phyloP scores from a whole-genome alignment of 805 yeast species.

The Cyberlindnera nakhonratchasimensis region DNA sequence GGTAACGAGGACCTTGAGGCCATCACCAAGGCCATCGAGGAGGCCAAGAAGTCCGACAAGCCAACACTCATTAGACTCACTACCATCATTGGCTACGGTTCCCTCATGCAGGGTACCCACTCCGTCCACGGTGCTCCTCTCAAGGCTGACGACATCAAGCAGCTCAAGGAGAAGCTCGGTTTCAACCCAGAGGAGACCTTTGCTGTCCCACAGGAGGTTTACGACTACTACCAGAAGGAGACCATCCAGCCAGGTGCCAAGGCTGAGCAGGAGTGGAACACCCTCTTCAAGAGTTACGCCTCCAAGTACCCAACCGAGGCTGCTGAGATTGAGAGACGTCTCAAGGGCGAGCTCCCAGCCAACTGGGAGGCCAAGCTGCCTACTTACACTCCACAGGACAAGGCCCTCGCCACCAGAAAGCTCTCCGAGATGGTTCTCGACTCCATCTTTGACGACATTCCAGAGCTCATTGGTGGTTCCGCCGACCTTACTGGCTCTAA shows the following conservation, averaged over 20 bases:
- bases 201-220: slow-evolving; percentile 78
- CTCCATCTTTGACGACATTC: slow-evolving; percentile 58
- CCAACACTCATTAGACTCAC: slow-evolving; percentile 87
- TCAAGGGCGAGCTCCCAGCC: slow-evolving; percentile 71
- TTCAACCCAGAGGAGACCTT: slow-evolving; percentile 84
- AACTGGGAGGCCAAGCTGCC: slow-evolving; percentile 82
- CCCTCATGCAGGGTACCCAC: slow-evolving; percentile 78
- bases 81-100: slow-evolving; percentile 95
- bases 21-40: slow-evolving; percentile 68
- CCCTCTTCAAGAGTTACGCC: slow-evolving; percentile 55
- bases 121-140: slow-evolving; percentile 96
- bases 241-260: slow-evolving; percentile 60
- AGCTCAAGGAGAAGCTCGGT: slow-evolving; percentile 79
- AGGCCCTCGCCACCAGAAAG: slow-evolving; percentile 91
- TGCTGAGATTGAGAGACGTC: slow-evolving; percentile 77
- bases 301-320: slow-evolving; percentile 73
- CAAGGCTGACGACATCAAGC: slow-evolving; percentile 87
- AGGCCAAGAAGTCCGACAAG: slow-evolving; percentile 79
- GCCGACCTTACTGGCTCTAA: slow-evolving; percentile 98
- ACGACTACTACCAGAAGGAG: slow-evolving; percentile 55
- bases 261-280: slow-evolving; percentile 74
- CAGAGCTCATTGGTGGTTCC: slow-evolving; percentile 95
- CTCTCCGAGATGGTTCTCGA: slow-evolving; percentile 78
- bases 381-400: slow-evolving; percentile 69
- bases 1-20: slow-evolving; percentile 79